These are phyloP conservation scores for Pythium chondricola DNA, from an alignment of 352 stramenopile species.

Conservation along the genomic window DNA sequence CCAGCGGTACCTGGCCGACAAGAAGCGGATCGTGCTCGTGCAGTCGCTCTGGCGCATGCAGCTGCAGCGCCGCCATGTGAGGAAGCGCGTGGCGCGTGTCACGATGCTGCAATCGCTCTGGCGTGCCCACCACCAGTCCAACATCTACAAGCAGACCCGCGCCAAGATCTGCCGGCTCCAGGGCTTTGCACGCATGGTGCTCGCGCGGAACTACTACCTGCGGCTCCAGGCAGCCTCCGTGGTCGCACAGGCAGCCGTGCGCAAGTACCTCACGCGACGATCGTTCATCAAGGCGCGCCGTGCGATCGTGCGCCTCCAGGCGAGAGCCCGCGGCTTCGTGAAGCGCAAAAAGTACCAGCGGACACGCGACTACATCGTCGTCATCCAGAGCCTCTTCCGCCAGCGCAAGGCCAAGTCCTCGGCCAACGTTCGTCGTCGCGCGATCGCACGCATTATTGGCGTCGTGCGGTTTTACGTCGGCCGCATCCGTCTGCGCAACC, in stretches of 20 bases:
- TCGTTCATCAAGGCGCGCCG: slow-evolving; percentile 55
- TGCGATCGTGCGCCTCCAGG: slow-evolving; percentile 69
- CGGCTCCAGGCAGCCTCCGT: slow-evolving; percentile 41
- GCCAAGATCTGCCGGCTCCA: slow-evolving; percentile 62
- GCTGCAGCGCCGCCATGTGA: slow-evolving; percentile 44
- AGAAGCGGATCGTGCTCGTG: slow-evolving; percentile 63
- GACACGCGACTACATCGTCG: slow-evolving; percentile 39
- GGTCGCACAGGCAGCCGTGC: slow-evolving; percentile 67
- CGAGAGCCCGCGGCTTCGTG: slow-evolving; percentile 45
- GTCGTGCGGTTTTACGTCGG: slow-evolving; percentile 74
- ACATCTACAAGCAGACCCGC: slow-evolving; percentile 48
- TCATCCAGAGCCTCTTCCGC: slow-evolving; percentile 73
- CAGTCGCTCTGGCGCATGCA: slow-evolving; percentile 84
- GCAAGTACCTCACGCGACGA: slow-evolving; percentile 56
- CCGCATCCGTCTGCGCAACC: slow-evolving; percentile 78
- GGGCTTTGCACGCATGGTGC: slow-evolving; percentile 59
- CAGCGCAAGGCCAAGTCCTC: slow-evolving; percentile 47
- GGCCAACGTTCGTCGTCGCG: slow-evolving; percentile 45
- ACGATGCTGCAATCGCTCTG: slow-evolving; percentile 77
- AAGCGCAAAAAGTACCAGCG: slow-evolving; percentile 60
- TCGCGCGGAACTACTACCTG: slow-evolving; percentile 46
- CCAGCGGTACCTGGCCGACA: slow-evolving; percentile 49
- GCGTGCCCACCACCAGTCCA: slow-evolving; percentile 52
- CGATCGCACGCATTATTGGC: slow-evolving; percentile 61
- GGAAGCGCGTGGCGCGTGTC: slow-evolving; percentile 38